Base-by-base conservation (phyloP, 2,329 filamentous ascomycete genomes). In the Coccinonectria pachysandricola region DNA sequence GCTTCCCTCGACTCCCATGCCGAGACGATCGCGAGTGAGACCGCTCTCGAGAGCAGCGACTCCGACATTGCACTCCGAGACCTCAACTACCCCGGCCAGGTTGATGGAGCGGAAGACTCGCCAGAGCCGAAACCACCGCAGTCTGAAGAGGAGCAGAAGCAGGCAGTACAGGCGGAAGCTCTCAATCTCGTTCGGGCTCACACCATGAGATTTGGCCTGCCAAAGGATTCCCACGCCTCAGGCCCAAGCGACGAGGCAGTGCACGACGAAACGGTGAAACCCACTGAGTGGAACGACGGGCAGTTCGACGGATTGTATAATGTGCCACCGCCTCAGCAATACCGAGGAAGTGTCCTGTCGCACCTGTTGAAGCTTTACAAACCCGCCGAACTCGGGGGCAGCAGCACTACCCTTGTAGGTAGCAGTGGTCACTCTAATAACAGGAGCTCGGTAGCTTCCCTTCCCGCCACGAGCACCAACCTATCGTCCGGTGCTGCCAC, bases 321-420 rank as follows among this genome's bases (percentile, higher is more conserved):
- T 15, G 52, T 64, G 2, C 54, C 59, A 4, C 42, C 53, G 4
- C 60, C 60, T 0, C 35, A 50, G 17, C 47, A 61, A 14, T 62
- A 62, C 24, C 60, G 61, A 3, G 57, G 60, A 11, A 57, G 60
- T 27, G 56, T 65, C 1, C 46, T 65, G 5, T 59, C 60, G 5
- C 59, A 64, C 34, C 54, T 65, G 2, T 34, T 65, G 21, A 62
- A 59, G 43, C 53, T 65, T 8, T 64, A 65, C 40, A 62, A 62
- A 23, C 52, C 54, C 4, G 35, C 49, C 2, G 55, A 60, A 1
- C 35, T 27, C 14, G n/a, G n/a, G n/a, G n/a, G n/a, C n/a, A n/a
- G n/a, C n/a, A n/a, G n/a, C n/a, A n/a, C n/a, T n/a, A n/a, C n/a
- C n/a, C n/a, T n/a, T n/a, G n/a, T n/a, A n/a, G n/a, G n/a, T n/a